Base-by-base conservation (phyloP, 2,329 filamentous ascomycete genomes). In the Phoma sp. region DNA sequence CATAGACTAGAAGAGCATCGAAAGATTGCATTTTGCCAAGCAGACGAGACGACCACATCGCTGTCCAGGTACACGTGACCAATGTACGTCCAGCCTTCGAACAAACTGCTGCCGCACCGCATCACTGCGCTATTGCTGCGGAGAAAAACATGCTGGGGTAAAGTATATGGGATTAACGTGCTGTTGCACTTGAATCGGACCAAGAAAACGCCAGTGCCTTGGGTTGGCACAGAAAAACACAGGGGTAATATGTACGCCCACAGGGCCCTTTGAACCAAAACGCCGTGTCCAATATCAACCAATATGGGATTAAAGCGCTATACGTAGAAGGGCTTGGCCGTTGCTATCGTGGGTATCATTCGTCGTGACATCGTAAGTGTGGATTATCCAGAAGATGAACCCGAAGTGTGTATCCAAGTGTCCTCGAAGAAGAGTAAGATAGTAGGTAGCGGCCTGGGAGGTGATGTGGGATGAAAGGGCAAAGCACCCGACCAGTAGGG, bases 321-420 rank as follows among this genome's bases (percentile, higher is more conserved):
- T 57, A 43, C 51, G 58, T 62, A 63, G 51, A 63, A 58, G 58
- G 58, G 57, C 56, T 61, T 60, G 64, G 64, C 68, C 62, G 58
- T 69, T 62, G 61, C 54, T 67, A 57, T 69, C 67, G 63, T 72
- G 71, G 71, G 71, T 73, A 72, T 73, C 71, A 62, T 73, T 71
- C 57, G 62, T 74, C 71, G 68, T 74, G 63, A 71, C 69, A 63
- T 74, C 69, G 63, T 73, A 57, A 68, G 55, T 50, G 27, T 54
- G 60, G 55, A 64, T 48, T 55, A 61, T 64, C 62, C 60, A 61
- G 48, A 35, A 55, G 61, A 67, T 43, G 13, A 38, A 58, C 56
- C 59, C 55, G 59, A 53, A 45, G 54, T 56, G 49, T 61, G 44
- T 55, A 51, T 52, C 53, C 51, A 58, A 51, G 48, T 52, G 56